Percentiles rank a stretch among this genome's conserved stretches.
These are phyloP conservation scores for Nakazawaea ernobii DNA, from an alignment of 805 yeast species.

Conservation along the genomic window DNA sequence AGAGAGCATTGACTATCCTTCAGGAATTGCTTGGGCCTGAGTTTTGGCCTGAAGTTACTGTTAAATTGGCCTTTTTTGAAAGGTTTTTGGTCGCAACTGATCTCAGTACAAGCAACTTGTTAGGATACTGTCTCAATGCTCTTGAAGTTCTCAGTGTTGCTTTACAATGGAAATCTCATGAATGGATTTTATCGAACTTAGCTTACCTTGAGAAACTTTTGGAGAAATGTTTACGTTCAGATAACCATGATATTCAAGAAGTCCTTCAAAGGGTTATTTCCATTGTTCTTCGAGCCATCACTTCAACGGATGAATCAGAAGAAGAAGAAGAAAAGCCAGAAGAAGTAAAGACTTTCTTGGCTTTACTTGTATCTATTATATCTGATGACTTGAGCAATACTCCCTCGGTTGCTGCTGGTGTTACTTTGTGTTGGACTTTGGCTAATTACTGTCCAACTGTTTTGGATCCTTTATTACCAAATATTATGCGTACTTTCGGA, in stretches of 20 bases:
- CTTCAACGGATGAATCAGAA: slow-evolving; percentile 32
- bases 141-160: slow-evolving; percentile 83
- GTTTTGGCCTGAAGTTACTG: slow-evolving; percentile 86
- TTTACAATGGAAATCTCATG: slow-evolving; percentile 66
- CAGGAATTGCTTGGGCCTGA: slow-evolving; percentile 65
- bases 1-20: slow-evolving; percentile 72
- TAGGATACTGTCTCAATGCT: slow-evolving; percentile 85
- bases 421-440: slow-evolving; percentile 75
- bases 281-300: slow-evolving; percentile 63
- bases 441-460: slow-evolving; percentile 68
- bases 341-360: slow-evolving; percentile 56
- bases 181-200: slow-evolving; percentile 75
- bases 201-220: slow-evolving; percentile 64
- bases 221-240: slow-evolving; percentile 76
- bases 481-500: slow-evolving; percentile 81
- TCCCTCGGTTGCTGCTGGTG: slow-evolving; percentile 82
- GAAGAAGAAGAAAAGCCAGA: slow-evolving; percentile 54
- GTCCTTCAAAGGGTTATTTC: slow-evolving; percentile 70
- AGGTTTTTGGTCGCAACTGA: slow-evolving; percentile 79
- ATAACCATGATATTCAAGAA: slow-evolving; percentile 82
- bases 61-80: slow-evolving; percentile 82
- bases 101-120: slow-evolving; percentile 55
- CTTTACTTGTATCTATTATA: slow-evolving; percentile 58
- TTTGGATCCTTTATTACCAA: slow-evolving; percentile 69
- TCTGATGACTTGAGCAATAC: slow-evolving; percentile 70